Conservation (phyloP, 345 rosid genomes). For the Trapa bicornis region DNA sequence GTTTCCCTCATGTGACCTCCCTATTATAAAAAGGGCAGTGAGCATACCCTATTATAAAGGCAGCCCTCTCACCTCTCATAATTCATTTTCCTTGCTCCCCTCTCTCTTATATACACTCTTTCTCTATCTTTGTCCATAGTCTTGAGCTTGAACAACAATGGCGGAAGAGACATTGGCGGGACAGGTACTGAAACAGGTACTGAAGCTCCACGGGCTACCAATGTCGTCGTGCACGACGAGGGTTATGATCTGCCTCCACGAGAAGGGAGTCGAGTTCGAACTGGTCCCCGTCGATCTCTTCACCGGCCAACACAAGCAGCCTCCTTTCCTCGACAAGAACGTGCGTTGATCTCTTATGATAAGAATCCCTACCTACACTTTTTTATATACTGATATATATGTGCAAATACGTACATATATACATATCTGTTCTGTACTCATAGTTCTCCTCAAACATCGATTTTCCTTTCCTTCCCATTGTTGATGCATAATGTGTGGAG, state of each 20-base stretch:
- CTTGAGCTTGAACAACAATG: neutral
- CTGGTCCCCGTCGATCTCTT: slow-evolving; percentile 55
- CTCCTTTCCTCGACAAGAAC: slow-evolving; percentile 48
- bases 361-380: too few species aligned
- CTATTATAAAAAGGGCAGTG: too few species aligned
- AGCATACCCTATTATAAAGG: too few species aligned
- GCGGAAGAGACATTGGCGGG: slow-evolving; percentile 4
- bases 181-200: slow-evolving; percentile 32
- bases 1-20: too few species aligned
- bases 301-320: slow-evolving; percentile 51
- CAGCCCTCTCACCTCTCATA: neutral
- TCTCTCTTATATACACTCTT: neutral
- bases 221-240: slow-evolving; percentile 63
- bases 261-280: slow-evolving; percentile 60
- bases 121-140: too few species aligned
- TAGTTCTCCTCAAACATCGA: too few species aligned
- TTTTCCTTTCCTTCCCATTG: too few species aligned
- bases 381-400: too few species aligned
- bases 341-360: slow-evolving; percentile 14
- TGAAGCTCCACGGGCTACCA: slow-evolving; percentile 57
- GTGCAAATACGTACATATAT: too few species aligned
- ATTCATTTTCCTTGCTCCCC: neutral
- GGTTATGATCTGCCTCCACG: slow-evolving; percentile 54
- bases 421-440: too few species aligned
- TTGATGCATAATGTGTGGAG: too few species aligned